Evolutionary conservation across 768 basidiomycete genomes (phyloP), one percentile per base, ranked within the genome.

Genomic region (Phylloporus sp.): DNA sequence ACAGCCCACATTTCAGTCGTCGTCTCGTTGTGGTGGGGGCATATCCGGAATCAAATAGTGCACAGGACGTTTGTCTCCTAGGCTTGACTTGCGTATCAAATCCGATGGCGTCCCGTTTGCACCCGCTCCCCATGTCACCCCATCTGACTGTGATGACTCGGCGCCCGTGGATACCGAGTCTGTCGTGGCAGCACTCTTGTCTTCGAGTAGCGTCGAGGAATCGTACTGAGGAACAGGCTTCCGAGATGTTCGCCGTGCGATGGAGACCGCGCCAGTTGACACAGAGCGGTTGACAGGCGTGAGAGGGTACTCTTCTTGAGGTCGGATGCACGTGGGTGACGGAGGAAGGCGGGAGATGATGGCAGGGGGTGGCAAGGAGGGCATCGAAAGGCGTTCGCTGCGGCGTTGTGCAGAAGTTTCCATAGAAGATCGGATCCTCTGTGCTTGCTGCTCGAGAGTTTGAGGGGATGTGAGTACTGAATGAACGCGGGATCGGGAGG

Each of bases 11-110:
- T 48, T 32, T 63, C 49, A 63, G 26, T n/a, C n/a, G n/a, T n/a
- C n/a, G n/a, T 69, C 63, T 44, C 40, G 56, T 54, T 52, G 58
- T 10, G 62, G 62, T 17, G 58, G 62, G 15, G 79, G 80, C 71
- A 80, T 70, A 55, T 81, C 80, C 9, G 80, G 80, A 33, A 81
- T 80, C 48, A 81, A 58, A 67, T 78, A 80, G 60, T 81, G 80
- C 49, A 81, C 52, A 21, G 71, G 70, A 35, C 71, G 64, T 21
- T 70, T 70, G 27, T 69, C 69, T 41, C 71, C 76, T 59, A 78
- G 69, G 60, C 72, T 75, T 32, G 63, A 61, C 59, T 75, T 75
- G 54, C 69, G 76, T 24, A 38, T 47, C 50, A 73, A 62, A 54
- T 41, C 61, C 42, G 46, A 43, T 50, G 55, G 34, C 17, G 39